These are phyloP conservation scores for Gossypium gossypioides DNA, from an alignment of 441 rosid genomes.

Conservation along the genomic window DNA sequence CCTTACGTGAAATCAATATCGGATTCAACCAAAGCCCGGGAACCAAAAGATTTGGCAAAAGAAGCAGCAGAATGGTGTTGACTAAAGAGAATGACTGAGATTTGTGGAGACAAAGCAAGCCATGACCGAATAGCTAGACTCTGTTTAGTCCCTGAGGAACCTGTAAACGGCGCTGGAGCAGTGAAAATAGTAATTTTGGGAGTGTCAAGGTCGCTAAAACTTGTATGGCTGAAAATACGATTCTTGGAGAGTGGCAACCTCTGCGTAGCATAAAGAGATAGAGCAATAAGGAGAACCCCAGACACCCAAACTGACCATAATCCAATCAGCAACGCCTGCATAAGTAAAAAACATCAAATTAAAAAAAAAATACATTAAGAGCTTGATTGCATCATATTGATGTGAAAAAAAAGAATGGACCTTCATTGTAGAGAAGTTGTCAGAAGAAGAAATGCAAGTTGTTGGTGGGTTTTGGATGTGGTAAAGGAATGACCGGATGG, in stretches of 20 bases:
- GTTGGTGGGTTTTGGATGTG: not conserved
- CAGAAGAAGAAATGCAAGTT: not conserved
- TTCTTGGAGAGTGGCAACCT: slow-evolving; percentile 31
- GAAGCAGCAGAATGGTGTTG: slow-evolving; percentile 48
- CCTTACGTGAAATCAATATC: slow-evolving; percentile 73
- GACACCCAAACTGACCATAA: slow-evolving; percentile 68
- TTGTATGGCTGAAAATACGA: slow-evolving; percentile 12
- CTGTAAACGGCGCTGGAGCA: slow-evolving; percentile 37
- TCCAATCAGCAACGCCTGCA: slow-evolving; percentile 10
- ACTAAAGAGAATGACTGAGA: slow-evolving; percentile 54
- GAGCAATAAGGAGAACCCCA: slow-evolving; percentile 54
- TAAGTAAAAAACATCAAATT: not conserved
- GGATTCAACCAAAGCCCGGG: slow-evolving; percentile 58
- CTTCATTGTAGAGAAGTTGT: not conserved
- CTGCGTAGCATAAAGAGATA: slow-evolving; percentile 68
- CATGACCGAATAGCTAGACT: slow-evolving; percentile 55
- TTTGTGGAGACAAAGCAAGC: slow-evolving; percentile 60
- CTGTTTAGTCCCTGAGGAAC: slow-evolving; percentile 40
- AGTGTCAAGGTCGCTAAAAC: not conserved
- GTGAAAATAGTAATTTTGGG: slow-evolving; percentile 62
- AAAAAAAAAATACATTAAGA: not conserved
- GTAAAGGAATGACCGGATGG: not conserved
- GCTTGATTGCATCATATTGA: not conserved
- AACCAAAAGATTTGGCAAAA: slow-evolving; percentile 38
- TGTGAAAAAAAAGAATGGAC: not conserved